Conservation (phyloP, 257 asterid species). For the Solanum virginianum region DNA sequence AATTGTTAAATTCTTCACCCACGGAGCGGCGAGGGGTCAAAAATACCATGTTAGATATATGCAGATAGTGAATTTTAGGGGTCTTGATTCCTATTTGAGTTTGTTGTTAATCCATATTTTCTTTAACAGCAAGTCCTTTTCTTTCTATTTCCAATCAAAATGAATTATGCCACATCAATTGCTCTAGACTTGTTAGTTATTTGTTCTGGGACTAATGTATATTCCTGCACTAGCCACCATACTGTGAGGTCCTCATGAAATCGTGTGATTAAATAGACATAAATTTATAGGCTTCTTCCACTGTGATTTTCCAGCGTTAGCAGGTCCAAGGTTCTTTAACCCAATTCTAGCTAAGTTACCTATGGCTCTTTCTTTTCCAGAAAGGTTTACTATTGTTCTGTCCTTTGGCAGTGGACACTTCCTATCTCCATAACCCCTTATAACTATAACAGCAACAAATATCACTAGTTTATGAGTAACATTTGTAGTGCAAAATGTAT, state of each 20-base stretch:
- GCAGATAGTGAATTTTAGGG: not conserved
- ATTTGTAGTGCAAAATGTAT: not conserved
- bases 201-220: not conserved
- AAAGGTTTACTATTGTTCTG: not conserved
- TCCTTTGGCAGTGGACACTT: not conserved
- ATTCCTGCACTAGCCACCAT: not conserved
- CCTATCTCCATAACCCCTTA: not conserved
- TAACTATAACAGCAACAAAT: not conserved
- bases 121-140: not conserved
- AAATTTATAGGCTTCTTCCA: not conserved
- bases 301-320: not conserved
- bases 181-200: not conserved
- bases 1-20: constrained; percentile 95
- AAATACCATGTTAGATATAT: constrained; percentile 69
- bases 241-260: not conserved
- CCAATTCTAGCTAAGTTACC: not conserved
- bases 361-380: not conserved
- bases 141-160: not conserved
- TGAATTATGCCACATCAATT: not conserved
- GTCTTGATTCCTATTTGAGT: not conserved
- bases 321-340: not conserved
- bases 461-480: not conserved
- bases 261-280: not conserved
- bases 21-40: constrained; percentile 93
- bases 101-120: not conserved